A percentile compares a stretch with the other conserved stretches of the same genome.
phyloP scores from a whole-genome alignment of 2,329 filamentous ascomycete genomes.

The Sporothrix sp. region DNA sequence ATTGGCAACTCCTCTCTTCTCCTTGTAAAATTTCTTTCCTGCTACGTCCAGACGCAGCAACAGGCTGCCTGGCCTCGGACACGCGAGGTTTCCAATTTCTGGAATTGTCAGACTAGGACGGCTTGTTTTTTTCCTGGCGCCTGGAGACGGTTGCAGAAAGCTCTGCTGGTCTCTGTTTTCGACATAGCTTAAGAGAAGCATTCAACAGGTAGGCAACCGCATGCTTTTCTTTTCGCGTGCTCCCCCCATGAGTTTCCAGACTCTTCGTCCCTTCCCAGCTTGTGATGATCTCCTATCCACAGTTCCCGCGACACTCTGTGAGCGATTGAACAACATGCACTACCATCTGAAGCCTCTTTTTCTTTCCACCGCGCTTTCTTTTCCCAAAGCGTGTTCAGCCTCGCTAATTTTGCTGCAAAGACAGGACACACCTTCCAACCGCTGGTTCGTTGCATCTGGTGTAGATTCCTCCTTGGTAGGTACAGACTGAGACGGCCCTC shows the following conservation, averaged over 20 bases:
- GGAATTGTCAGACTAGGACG: no score
- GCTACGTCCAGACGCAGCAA: background rate
- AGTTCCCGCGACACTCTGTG: constrained; percentile 50
- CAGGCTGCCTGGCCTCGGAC: no score
- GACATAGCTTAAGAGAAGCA: no score
- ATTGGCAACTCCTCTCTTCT: constrained; percentile 1
- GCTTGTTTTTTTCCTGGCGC: no score
- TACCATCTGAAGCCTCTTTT: constrained; percentile 59
- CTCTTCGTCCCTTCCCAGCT: constrained; percentile 17
- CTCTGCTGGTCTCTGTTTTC: no score
- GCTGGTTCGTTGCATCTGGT: background rate
- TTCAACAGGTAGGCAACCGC: background rate
- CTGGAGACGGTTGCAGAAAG: no score
- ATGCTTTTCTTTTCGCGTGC: background rate
- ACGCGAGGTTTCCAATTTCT: no score
- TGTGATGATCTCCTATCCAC: constrained; percentile 49
- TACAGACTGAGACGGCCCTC: no score
- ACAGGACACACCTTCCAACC: background rate
- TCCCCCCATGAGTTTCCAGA: background rate
- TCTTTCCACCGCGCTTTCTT: background rate
- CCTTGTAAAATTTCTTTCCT: constrained; percentile 6
- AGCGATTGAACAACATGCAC: constrained; percentile 62
- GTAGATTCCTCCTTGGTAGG: no score
- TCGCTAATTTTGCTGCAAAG: constrained; percentile 10
- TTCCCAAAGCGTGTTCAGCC: background rate